Evolutionary conservation across 441 rosid species (phyloP), one percentile per base, ranked within the genome.

Genomic region (Euphorbia celastroides): DNA sequence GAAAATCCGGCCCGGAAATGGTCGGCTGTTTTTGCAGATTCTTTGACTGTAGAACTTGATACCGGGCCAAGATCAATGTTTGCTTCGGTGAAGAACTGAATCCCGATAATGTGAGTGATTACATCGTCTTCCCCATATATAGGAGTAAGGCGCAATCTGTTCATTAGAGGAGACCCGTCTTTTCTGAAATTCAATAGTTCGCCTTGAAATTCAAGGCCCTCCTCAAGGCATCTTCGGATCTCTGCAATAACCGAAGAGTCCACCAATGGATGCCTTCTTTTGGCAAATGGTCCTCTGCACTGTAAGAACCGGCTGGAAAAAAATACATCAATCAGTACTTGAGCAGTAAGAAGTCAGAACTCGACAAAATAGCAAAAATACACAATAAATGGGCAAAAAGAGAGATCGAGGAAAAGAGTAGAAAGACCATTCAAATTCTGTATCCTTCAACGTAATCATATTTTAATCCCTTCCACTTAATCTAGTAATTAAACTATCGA

Each of bases 251-350:
- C 89, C 0, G 85, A 67, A n/a, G 96, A 89, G 67, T 91, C 96
- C 44, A 91, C 96, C 62, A 82, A 75, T 23, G 96, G 93, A 65
- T 94, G 99, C 75, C 97, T 86, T 75, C 99, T 80, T 77, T 94
- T 89, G 32, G 97, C 96, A 80, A 85, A 89, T 14, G 96, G 96
- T 31, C 97, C 96, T 83, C 97, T 85, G 76, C 86, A 94, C 71
- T 93, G 99, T 84, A 91, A 84, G 82, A 93, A 93, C 25, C 97
- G 92, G 79, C 96, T 91, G 92, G 64, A 38, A 46, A 66, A 28
- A 63, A 73, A 63, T 52, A 42, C 13, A 20, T 56, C 28, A 13
- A 59, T 20, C 57, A 68, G 50, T 13, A 59, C 36, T 2, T 34
- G 57, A 54, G 50, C 26, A 1, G 14, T 55, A 11, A 55, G 2